A percentile compares a stretch with the other conserved stretches of the same genome.
These are phyloP conservation scores for Sporothrix protearum DNA, from an alignment of 2,329 filamentous ascomycete genomes.

Conservation along the genomic window DNA sequence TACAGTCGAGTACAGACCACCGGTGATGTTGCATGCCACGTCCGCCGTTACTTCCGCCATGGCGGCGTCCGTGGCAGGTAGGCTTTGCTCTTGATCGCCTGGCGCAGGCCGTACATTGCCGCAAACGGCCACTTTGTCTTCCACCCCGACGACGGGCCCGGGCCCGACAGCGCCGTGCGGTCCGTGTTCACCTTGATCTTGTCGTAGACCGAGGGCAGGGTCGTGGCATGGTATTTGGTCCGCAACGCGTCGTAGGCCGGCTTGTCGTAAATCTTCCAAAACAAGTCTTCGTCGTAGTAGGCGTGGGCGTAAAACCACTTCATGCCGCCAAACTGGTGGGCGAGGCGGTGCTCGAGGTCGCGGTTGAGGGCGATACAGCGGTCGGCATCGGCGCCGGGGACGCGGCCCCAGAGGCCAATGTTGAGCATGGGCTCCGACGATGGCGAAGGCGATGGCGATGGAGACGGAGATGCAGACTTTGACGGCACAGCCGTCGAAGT, in stretches of 20 bases:
- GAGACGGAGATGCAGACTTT: no score
- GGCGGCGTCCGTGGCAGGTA: conserved; percentile 45
- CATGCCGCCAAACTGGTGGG: conserved; percentile 62
- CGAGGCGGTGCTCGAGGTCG: conserved; percentile 65
- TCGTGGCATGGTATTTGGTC: conserved; percentile 58
- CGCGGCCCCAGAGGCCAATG: conserved; percentile 76
- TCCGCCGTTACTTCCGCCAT: conserved; percentile 21
- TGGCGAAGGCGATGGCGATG: no score
- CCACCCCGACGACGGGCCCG: conserved; percentile 30
- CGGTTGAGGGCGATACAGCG: conserved; percentile 69
- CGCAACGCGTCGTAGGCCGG: conserved; percentile 57
- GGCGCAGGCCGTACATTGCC: conserved; percentile 57
- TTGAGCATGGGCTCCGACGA: conserved; percentile 48
- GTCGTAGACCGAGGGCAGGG: conserved; percentile 65
- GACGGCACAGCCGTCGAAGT: background rate
- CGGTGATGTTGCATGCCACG: background rate
- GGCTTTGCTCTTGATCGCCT: conserved; percentile 56
- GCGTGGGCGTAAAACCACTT: conserved; percentile 88
- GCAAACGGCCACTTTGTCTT: conserved; percentile 52
- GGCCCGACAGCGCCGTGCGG: background rate
- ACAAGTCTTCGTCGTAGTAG: conserved; percentile 72
- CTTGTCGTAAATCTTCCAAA: conserved; percentile 62
- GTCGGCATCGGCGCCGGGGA: conserved; percentile 39
- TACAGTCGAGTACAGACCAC: background rate
- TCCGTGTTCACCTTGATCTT: conserved; percentile 51